These are phyloP conservation scores for Sporisorium scitamineum DNA, from an alignment of 1,284 basidiomycete species.

Conservation along the genomic window DNA sequence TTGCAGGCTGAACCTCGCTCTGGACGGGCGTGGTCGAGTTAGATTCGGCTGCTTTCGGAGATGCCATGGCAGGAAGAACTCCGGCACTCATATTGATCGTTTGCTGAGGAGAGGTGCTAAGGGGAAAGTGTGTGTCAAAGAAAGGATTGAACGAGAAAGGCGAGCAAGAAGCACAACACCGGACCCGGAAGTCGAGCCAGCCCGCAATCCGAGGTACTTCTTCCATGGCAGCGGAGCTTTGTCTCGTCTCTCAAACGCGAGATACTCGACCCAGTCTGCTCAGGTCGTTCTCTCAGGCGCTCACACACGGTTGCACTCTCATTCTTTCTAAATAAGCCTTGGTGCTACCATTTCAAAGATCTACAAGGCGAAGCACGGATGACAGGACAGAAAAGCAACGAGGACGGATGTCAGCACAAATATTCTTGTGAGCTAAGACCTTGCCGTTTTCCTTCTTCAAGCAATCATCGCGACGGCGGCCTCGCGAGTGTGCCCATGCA, in stretches of 20 bases:
- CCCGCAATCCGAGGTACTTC: constrained; percentile 14
- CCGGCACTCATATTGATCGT: constrained; percentile 5
- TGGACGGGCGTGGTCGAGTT: not conserved
- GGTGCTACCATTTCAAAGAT: not conserved
- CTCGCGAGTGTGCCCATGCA: not conserved
- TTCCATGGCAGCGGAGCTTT: not conserved
- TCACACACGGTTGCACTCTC: not conserved
- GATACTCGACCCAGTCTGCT: not conserved
- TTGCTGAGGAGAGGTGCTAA: not conserved
- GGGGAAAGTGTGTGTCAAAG: not conserved
- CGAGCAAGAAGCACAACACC: not conserved
- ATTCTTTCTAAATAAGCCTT: not conserved
- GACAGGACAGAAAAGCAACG: constrained; percentile 1
- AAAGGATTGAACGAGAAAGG: not conserved
- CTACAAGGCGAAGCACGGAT: not conserved
- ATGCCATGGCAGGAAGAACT: not conserved
- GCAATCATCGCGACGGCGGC: not conserved
- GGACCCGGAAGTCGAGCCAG: constrained; percentile 10
- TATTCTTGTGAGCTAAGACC: not conserved
- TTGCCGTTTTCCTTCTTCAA: not conserved
- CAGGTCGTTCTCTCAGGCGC: not conserved
- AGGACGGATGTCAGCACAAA: constrained; percentile 10
- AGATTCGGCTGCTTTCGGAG: not conserved
- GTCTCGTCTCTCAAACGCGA: not conserved
- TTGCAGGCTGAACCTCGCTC: not conserved